phyloP scores from a whole-genome alignment of 441 rosid species.

The Brassica hybrid region DNA sequence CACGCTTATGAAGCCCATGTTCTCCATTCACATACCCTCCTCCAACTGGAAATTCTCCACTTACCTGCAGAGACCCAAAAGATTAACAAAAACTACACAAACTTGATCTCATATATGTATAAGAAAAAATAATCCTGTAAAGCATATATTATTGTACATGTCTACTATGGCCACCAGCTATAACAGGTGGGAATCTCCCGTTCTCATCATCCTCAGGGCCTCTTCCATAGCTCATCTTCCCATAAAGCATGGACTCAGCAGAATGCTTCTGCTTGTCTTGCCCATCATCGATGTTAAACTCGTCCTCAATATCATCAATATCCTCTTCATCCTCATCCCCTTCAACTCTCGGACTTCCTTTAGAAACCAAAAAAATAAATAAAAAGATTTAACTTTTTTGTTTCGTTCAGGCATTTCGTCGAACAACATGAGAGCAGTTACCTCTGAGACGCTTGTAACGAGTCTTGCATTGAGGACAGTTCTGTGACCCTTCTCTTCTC shows the following conservation, averaged over 20 bases:
- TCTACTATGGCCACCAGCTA: constrained; percentile 58
- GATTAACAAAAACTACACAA: neutral
- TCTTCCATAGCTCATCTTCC: constrained; percentile 98
- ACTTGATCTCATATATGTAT: neutral
- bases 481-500: constrained; percentile 88
- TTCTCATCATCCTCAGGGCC: constrained; percentile 88
- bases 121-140: neutral
- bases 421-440: neutral
- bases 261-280: constrained; percentile 66
- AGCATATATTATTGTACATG: constrained; percentile 51
- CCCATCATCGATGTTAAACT: constrained; percentile 86
- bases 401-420: neutral
- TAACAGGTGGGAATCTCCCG: constrained; percentile 69
- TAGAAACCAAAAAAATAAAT: neutral
- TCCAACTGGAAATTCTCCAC: constrained; percentile 85
- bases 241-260: constrained; percentile 90
- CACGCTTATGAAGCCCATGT: constrained; percentile 80
- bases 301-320: constrained; percentile 90
- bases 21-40: constrained; percentile 39
- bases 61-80: constrained; percentile 54
- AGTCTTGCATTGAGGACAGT: constrained; percentile 95
- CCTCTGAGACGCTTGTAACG: constrained; percentile 91
- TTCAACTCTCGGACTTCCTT: constrained; percentile 88
- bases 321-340: constrained; percentile 99
- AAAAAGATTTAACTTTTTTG: neutral